Conservation (phyloP, 2,329 filamentous ascomycete species). For the Clarireedia monteithiana region DNA sequence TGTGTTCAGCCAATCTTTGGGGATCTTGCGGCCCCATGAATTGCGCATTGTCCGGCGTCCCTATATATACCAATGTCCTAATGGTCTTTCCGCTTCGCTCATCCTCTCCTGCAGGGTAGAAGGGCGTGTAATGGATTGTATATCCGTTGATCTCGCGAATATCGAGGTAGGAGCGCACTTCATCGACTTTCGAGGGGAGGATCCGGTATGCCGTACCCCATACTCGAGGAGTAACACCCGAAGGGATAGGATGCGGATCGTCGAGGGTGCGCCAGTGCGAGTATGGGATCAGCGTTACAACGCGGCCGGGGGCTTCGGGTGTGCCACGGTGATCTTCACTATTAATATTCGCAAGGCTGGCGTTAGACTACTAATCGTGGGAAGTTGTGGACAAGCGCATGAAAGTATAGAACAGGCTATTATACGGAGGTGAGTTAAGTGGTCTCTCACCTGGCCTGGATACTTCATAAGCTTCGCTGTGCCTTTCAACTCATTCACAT, state of each 20-base stretch:
- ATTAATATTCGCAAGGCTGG: constrained; percentile 8
- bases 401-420: fast-evolving
- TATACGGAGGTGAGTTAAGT: no score
- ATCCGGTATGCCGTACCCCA: constrained; percentile 95
- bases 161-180: constrained; percentile 85
- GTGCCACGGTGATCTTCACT: constrained; percentile 96
- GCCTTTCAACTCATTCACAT: background rate
- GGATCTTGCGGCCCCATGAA: constrained; percentile 82
- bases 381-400: background rate
- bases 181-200: constrained; percentile 58
- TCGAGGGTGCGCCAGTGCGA: constrained; percentile 71
- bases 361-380: constrained; percentile 1
- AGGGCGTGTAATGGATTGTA: constrained; percentile 83
- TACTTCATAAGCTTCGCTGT: constrained; percentile 11
- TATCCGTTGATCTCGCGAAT: constrained; percentile 98
- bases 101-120: constrained; percentile 48
- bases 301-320: constrained; percentile 76
- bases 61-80: constrained; percentile 77
- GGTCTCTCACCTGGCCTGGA: constrained; percentile 29
- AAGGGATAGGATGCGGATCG: constrained; percentile 44
- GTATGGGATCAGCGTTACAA: constrained; percentile 85
- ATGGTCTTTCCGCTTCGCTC: constrained; percentile 27
- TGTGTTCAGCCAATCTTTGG: constrained; percentile 70
- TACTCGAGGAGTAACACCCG: constrained; percentile 53
- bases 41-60: constrained; percentile 85